A percentile compares a stretch with the other conserved stretches of the same genome.
Evolutionary conservation across 495 filamentous ascomycete species (phyloP).

Genomic region (Penicillium ucsense): DNA sequence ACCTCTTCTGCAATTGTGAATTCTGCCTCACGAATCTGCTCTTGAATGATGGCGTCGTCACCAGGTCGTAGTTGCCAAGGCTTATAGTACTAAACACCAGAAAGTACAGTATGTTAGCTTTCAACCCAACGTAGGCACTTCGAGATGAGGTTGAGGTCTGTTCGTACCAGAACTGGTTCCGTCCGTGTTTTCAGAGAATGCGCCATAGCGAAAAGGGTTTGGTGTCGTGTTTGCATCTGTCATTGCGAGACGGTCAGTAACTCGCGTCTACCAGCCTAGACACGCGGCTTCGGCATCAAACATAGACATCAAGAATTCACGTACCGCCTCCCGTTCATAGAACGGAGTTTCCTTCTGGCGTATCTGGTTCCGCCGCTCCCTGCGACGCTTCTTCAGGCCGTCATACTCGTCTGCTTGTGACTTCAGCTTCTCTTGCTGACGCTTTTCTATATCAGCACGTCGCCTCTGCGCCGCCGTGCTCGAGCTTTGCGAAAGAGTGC

Average conservation of each 20-base stretch:
- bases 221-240: constrained; percentile 75
- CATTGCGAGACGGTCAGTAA: background rate
- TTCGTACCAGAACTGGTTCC: constrained; percentile 68
- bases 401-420: constrained; percentile 61
- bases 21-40: constrained; percentile 50
- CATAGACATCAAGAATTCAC: constrained; percentile 14
- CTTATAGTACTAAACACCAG: constrained; percentile 63
- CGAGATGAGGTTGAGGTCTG: background rate
- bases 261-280: too few relatives aligned
- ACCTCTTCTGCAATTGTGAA: constrained; percentile 40
- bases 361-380: constrained; percentile 48
- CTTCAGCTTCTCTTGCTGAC: constrained; percentile 75
- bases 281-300: too few relatives aligned
- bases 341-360: constrained; percentile 62
- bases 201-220: constrained; percentile 61
- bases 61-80: constrained; percentile 67
- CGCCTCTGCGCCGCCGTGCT: constrained; percentile 59
- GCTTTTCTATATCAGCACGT: constrained; percentile 80
- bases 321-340: constrained; percentile 71
- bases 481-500: constrained; percentile 75
- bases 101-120: background rate
- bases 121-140: too few relatives aligned
- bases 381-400: constrained; percentile 54
- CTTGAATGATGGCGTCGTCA: constrained; percentile 51
- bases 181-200: constrained; percentile 64